Conservation (phyloP, 2,329 filamentous ascomycete genomes). For the Curvularia sp. region DNA sequence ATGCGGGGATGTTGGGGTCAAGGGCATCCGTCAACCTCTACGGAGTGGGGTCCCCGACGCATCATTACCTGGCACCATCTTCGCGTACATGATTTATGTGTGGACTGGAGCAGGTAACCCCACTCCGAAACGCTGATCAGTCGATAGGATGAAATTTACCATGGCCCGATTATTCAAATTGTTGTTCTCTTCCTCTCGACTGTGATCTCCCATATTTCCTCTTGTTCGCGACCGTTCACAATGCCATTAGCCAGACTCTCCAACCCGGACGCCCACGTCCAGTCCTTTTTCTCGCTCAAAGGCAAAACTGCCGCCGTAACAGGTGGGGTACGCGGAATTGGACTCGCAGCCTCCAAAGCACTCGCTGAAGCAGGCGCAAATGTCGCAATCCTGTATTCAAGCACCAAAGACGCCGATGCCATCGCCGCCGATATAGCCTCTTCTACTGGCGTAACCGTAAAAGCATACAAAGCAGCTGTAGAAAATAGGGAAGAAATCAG, state of each 20-base stretch:
- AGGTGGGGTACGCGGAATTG: conserved; percentile 61
- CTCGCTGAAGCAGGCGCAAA: conserved; percentile 50
- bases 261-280: conserved; percentile 16
- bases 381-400: conserved; percentile 40
- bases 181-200: neutral
- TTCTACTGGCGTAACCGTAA: conserved; percentile 19
- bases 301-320: conserved; percentile 51
- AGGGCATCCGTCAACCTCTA: conserved; percentile 9
- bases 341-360: conserved; percentile 40
- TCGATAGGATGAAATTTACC: neutral
- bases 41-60: conserved; percentile 6
- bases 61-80: conserved; percentile 28
- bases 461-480: conserved; percentile 28
- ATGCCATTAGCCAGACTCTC: conserved; percentile 19
- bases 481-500: conserved; percentile 22
- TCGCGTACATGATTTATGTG: neutral
- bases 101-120: conserved; percentile 1
- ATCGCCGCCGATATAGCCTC: conserved; percentile 24
- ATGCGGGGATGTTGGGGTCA: conserved; percentile 10
- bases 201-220: neutral
- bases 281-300: conserved; percentile 25
- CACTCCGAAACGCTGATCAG: neutral
- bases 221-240: neutral
- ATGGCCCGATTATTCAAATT: neutral
- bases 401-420: conserved; percentile 21